phyloP scores from a whole-genome alignment of 2,329 filamentous ascomycete species.

The Pseudonectria foliicola region DNA sequence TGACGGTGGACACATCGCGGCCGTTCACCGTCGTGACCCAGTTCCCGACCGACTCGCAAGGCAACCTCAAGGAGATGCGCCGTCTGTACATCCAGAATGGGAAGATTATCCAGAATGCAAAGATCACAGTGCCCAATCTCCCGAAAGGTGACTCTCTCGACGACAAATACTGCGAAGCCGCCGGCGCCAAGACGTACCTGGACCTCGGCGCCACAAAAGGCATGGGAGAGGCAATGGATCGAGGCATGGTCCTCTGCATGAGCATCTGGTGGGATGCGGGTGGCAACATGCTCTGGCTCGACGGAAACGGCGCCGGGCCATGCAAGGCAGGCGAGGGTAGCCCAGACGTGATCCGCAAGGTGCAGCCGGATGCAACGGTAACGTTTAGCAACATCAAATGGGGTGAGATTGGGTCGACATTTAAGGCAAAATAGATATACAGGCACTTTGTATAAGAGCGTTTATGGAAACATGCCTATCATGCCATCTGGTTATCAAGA shows the following conservation, averaged over 20 bases:
- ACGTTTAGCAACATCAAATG: slow-evolving; percentile 51
- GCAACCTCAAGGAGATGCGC: slow-evolving; percentile 41
- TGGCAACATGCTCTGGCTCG: slow-evolving; percentile 47
- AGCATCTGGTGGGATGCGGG: slow-evolving; percentile 48
- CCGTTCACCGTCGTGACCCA: slow-evolving; percentile 42
- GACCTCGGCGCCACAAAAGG: slow-evolving; percentile 34
- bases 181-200: slow-evolving; percentile 23
- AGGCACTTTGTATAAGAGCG: too few species aligned
- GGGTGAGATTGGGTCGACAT: slow-evolving; percentile 51
- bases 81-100: slow-evolving; percentile 37
- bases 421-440: too few species aligned
- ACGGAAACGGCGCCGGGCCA: slow-evolving; percentile 39
- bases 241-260: slow-evolving; percentile 46
- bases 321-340: slow-evolving; percentile 47
- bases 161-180: slow-evolving; percentile 29
- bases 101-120: slow-evolving; percentile 15
- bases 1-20: slow-evolving; percentile 24
- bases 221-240: slow-evolving; percentile 38
- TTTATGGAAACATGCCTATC: too few species aligned
- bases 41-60: slow-evolving; percentile 33
- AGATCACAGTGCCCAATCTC: slow-evolving; percentile 14
- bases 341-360: slow-evolving; percentile 38
- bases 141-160: slow-evolving; percentile 30
- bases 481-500: too few species aligned
- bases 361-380: slow-evolving; percentile 42